Evolutionary conservation across 139 green algal genomes (phyloP).

Genomic region (Chloropicon primus): DNA sequence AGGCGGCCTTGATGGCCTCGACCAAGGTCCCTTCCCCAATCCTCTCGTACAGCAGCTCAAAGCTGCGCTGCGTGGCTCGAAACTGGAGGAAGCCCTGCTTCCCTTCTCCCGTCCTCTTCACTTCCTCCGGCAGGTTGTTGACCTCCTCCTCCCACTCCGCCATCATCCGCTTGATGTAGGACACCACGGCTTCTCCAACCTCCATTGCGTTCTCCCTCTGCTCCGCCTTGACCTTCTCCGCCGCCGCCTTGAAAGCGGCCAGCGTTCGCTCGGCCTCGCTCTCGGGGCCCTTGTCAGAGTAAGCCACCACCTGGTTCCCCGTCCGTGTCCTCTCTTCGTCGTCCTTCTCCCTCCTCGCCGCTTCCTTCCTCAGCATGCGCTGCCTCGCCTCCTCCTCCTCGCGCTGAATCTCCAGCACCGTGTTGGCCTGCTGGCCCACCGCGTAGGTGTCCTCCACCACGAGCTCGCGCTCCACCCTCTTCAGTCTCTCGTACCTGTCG

Average conservation of each 20-base stretch:
- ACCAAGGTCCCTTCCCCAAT: slow-evolving; percentile 13
- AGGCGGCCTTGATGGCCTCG: slow-evolving; percentile 37
- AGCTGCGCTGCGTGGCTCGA: slow-evolving; percentile 65
- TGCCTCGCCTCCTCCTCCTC: slow-evolving; percentile 24
- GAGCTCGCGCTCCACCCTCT: background rate
- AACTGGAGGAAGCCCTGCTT: slow-evolving; percentile 26
- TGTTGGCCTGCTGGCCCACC: slow-evolving; percentile 4
- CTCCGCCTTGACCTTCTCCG: slow-evolving; percentile 2
- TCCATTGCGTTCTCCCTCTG: background rate
- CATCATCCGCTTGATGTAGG: slow-evolving; percentile 13
- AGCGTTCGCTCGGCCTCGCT: background rate
- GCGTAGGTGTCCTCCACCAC: background rate
- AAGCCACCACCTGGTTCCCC: background rate
- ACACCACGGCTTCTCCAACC: slow-evolving; percentile 6
- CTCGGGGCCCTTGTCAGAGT: background rate
- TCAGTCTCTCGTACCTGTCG: background rate
- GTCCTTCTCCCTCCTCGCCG: slow-evolving; percentile 5
- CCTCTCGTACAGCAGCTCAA: slow-evolving; percentile 71
- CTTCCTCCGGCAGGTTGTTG: slow-evolving; percentile 42
- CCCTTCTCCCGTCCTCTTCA: slow-evolving; percentile 14
- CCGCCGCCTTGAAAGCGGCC: slow-evolving; percentile 11
- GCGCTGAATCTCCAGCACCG: slow-evolving; percentile 10
- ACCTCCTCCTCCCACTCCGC: slow-evolving; percentile 84
- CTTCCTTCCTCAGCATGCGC: slow-evolving; percentile 9
- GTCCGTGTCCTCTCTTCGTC: background rate